phyloP scores from a whole-genome alignment of 2,329 filamentous ascomycete genomes.

The Ophiosphaerella narmari region DNA sequence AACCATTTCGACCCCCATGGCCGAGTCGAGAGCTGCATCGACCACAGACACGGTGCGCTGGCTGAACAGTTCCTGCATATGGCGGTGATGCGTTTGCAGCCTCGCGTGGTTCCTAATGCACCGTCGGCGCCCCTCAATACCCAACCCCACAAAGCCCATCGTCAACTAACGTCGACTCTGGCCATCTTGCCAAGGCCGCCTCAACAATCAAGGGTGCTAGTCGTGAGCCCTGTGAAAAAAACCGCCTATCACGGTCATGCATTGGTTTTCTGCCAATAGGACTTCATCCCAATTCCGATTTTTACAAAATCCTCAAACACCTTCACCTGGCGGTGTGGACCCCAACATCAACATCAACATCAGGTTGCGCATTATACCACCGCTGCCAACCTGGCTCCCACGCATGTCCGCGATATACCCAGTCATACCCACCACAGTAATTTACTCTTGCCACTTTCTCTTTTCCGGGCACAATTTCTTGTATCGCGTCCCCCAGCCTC shows the following conservation, averaged over 20 bases:
- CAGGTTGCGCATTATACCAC: no score
- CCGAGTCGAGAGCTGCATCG: conserved; percentile 11
- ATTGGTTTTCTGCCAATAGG: no score
- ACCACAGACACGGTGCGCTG: conserved; percentile 17
- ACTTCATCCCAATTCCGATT: no score
- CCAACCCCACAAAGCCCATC: neutral
- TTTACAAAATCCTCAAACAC: no score
- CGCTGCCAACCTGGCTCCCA: no score
- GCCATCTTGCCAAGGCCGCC: no score
- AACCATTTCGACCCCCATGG: conserved; percentile 7
- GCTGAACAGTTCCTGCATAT: conserved; percentile 22
- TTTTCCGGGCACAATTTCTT: neutral
- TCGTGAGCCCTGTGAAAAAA: no score
- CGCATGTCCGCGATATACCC: no score
- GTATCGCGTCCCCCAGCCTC: neutral
- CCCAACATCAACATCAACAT: no score
- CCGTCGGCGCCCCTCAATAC: conserved; percentile 1
- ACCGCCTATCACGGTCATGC: no score
- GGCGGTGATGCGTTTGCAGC: conserved; percentile 15
- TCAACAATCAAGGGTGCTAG: no score
- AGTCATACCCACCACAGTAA: neutral
- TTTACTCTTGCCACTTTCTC: neutral
- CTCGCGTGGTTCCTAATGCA: conserved; percentile 2
- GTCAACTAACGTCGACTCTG: neutral
- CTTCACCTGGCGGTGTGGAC: no score